Evolutionary conservation across 495 filamentous ascomycete genomes (phyloP), one percentile per base, ranked within the genome.

Genomic region (Daldinia concentrica): DNA sequence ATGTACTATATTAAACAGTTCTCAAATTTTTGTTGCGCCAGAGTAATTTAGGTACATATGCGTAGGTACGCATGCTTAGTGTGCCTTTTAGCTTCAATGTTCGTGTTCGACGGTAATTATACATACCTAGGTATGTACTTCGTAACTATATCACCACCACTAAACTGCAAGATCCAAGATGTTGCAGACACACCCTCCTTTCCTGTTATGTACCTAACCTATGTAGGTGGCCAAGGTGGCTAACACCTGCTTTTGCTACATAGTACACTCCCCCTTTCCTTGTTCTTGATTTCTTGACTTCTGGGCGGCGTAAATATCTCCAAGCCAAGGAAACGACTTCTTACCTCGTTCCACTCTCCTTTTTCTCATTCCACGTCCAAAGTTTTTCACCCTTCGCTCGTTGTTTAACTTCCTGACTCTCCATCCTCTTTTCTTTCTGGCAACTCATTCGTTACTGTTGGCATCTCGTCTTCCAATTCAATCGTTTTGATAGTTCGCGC

Each of bases 371-470:
- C 63, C 64, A 71, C 58, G 66, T 68, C 68, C 24, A 29, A 15
- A 58, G 24, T 57, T 58, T 62, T 66, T 36, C 39, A 19, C 45
- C 39, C 60, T 58, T 57, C 65, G 26, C 68, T 71, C 65, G 52
- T 62, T 69, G 34, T 51, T 64, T 39, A 57, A 66, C 29, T 32
- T 57, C 54, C 4, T 1, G 15, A 32, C 29, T 36, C 29, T 36
- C 54, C n/a, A 37, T 57, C 48, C n/a, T n/a, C 17, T 17, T 12
- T 29, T 58, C 9, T 57, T 36, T 36, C 29, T 45, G 66, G 75
- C 76, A 77, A 70, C 75, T 79, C 78, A 78, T 73, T 81, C 79
- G 74, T 78, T 83, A 73, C 76, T 77, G 70, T 69, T 79, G 75
- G 50, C 55, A 27, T 39, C 71, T 77, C 60, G 73, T 79, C 64